phyloP scores from a whole-genome alignment of 2,329 filamentous ascomycete genomes.

The Fusarium sp. region DNA sequence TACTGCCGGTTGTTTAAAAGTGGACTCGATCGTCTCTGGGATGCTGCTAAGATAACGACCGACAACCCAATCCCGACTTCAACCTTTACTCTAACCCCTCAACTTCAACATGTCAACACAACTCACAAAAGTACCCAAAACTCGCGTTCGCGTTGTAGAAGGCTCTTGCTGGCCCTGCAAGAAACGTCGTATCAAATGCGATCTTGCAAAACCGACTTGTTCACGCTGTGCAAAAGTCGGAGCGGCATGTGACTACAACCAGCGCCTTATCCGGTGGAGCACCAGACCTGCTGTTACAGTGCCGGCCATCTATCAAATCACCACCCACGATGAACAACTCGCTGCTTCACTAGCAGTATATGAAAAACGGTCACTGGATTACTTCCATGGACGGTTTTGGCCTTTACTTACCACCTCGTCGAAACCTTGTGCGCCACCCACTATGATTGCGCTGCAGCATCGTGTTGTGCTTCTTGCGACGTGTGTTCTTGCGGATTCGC shows the following conservation, averaged over 20 bases:
- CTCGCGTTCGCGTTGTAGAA: slow-evolving; percentile 41
- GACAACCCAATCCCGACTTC: neutral
- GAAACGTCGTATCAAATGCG: slow-evolving; percentile 57
- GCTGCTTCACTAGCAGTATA: slow-evolving; percentile 44
- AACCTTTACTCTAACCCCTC: neutral
- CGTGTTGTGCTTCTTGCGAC: slow-evolving; percentile 50
- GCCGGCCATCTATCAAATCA: slow-evolving; percentile 46
- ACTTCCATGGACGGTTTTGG: slow-evolving; percentile 51
- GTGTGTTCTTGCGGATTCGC: slow-evolving; percentile 49
- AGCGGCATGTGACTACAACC: slow-evolving; percentile 47
- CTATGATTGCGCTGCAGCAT: slow-evolving; percentile 47
- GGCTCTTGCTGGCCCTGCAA: slow-evolving; percentile 60
- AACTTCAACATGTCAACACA: neutral
- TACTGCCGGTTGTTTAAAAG: neutral
- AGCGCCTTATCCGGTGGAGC: slow-evolving; percentile 56
- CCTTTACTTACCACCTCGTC: slow-evolving; percentile 46
- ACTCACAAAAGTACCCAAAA: slow-evolving; percentile 6
- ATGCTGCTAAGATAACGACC: slow-evolving; percentile 1
- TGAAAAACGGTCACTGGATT: slow-evolving; percentile 49
- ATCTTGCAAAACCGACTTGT: slow-evolving; percentile 53
- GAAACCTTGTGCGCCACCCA: slow-evolving; percentile 48
- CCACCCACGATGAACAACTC: slow-evolving; percentile 43
- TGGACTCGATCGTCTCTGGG: neutral
- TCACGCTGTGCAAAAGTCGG: slow-evolving; percentile 50
- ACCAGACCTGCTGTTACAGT: slow-evolving; percentile 50